These are phyloP conservation scores for Sicyos edulis DNA, from an alignment of 306 rosid genomes.

Conservation along the genomic window DNA sequence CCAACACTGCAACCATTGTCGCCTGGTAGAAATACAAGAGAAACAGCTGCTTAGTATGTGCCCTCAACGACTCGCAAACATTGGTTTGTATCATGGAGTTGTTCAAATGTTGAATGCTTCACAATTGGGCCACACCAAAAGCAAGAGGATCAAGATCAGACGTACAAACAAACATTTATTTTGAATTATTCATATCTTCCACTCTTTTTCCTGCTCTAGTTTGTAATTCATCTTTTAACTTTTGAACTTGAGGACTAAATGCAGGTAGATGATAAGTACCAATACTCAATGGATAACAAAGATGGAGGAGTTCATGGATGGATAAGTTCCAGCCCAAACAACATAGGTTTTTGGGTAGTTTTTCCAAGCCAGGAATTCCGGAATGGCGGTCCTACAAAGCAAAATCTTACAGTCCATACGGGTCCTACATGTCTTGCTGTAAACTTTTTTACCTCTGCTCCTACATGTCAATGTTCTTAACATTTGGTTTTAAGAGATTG, in stretches of 20 bases:
- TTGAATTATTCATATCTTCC: too few species aligned
- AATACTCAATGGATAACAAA: constrained; percentile 38
- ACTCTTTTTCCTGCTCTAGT: too few species aligned
- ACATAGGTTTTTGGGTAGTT: constrained; percentile 36
- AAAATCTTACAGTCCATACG: constrained; percentile 41
- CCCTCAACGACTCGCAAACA: too few species aligned
- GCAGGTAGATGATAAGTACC: constrained; percentile 45
- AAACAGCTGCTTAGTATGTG: too few species aligned
- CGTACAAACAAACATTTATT: too few species aligned
- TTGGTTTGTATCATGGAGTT: too few species aligned
- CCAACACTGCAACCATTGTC: too few species aligned
- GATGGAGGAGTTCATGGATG: constrained; percentile 43
- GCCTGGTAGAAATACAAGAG: too few species aligned
- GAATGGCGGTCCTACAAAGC: constrained; percentile 46
- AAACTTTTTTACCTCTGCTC: constrained; percentile 9
- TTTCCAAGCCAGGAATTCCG: constrained; percentile 39
- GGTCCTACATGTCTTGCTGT: constrained; percentile 44
- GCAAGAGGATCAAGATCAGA: too few species aligned
- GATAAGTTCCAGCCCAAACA: constrained; percentile 40
- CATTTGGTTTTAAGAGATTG: neutral
- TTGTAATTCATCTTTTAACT: too few species aligned
- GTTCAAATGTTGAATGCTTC: too few species aligned
- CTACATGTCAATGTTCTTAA: neutral
- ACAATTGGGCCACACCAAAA: too few species aligned
- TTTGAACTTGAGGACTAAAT: neutral